Percentiles rank a stretch among this genome's conserved stretches.
Evolutionary conservation across 2,329 filamentous ascomycete species (phyloP).

Genomic region (Fusarium denticulatum): DNA sequence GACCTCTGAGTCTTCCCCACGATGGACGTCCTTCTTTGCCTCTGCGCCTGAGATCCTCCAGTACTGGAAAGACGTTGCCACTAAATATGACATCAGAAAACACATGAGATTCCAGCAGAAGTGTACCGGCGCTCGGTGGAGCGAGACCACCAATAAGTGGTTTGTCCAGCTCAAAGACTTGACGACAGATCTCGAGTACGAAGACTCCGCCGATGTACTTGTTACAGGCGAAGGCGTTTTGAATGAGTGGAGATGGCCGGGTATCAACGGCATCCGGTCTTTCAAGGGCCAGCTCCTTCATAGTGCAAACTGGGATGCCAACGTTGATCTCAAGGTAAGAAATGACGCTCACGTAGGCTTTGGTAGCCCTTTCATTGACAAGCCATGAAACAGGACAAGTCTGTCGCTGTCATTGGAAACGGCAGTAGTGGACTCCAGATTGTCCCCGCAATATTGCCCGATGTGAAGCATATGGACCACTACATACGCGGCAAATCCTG

Average conservation of each 20-base stretch:
- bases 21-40: slow-evolving; percentile 17
- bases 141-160: neutral
- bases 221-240: slow-evolving; percentile 7
- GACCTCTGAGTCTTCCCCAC: neutral
- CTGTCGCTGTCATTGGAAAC: slow-evolving; percentile 5
- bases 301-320: slow-evolving; percentile 10
- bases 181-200: neutral
- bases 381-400: neutral
- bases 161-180: slow-evolving; percentile 10
- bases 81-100: neutral
- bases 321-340: neutral
- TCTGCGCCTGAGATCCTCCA: slow-evolving; percentile 11
- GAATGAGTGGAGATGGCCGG: slow-evolving; percentile 20
- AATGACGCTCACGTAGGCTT: rapidly evolving
- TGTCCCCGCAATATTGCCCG: neutral
- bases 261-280: neutral
- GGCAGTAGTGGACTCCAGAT: slow-evolving; percentile 19
- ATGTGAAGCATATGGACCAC: slow-evolving; percentile 19
- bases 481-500: slow-evolving; percentile 7
- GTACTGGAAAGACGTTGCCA: slow-evolving; percentile 8
- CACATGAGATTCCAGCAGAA: slow-evolving; percentile 10
- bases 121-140: neutral
- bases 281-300: slow-evolving; percentile 3
- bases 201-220: slow-evolving; percentile 6
- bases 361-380: rapidly evolving